A percentile compares a stretch with the other conserved stretches of the same genome.
phyloP scores from a whole-genome alignment of 495 filamentous ascomycete species.

The Aspergillus nidulans region DNA sequence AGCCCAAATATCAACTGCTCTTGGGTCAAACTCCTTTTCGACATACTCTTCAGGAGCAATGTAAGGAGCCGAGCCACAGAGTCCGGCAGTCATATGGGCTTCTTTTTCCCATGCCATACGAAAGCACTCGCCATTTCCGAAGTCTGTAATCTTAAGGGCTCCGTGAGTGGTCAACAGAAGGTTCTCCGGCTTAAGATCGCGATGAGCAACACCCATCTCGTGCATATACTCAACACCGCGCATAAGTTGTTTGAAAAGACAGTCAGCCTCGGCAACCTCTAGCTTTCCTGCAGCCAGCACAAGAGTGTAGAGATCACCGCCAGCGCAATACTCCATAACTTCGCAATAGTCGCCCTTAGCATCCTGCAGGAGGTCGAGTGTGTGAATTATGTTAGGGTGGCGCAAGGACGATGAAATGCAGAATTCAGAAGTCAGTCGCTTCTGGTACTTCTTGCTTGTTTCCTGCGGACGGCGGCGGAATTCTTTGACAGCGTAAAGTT shows the following conservation, averaged over 20 bases:
- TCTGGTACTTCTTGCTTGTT: constrained; percentile 94
- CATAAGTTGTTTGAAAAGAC: constrained; percentile 99
- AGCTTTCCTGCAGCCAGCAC: constrained; percentile 89
- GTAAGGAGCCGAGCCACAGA: constrained; percentile 95
- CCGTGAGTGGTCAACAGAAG: constrained; percentile 89
- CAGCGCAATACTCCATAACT: constrained; percentile 98
- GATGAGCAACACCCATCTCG: constrained; percentile 98
- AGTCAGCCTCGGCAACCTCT: constrained; percentile 91
- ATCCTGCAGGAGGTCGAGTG: constrained; percentile 89
- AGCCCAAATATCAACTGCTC: constrained; percentile 96
- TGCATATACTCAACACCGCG: constrained; percentile 99
- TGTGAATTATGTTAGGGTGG: constrained; percentile 98
- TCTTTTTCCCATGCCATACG: constrained; percentile 99
- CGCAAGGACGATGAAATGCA: constrained; percentile 96
- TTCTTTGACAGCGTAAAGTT: constrained; percentile 96
- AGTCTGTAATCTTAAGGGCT: constrained; percentile 97
- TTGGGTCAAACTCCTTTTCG: constrained; percentile 91
- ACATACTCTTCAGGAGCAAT: constrained; percentile 97
- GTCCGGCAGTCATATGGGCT: constrained; percentile 93
- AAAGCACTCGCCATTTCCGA: constrained; percentile 99
- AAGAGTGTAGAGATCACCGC: constrained; percentile 93
- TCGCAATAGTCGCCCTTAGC: constrained; percentile 98
- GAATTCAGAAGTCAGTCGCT: constrained; percentile 96
- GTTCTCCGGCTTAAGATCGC: constrained; percentile 97
- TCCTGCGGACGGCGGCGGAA: constrained; percentile 93